Evolutionary conservation across 768 basidiomycete genomes (phyloP).

Genomic region (Russula earlei): DNA sequence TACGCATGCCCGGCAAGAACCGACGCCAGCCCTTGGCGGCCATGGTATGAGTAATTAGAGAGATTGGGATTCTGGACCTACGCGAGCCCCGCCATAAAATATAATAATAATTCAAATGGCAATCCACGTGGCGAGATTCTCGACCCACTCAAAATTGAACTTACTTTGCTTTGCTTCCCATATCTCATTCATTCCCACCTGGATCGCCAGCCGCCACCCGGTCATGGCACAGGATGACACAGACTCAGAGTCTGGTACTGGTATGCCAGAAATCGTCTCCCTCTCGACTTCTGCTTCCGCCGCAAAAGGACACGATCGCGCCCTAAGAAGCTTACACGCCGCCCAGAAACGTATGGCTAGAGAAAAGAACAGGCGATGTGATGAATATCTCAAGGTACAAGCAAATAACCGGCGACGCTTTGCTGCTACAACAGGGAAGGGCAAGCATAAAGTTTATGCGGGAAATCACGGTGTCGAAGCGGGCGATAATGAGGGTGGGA

Average conservation of each 20-base stretch:
- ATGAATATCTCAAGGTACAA: slow-evolving; percentile 18
- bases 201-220: background rate
- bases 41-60: slow-evolving; percentile 2
- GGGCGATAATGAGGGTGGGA: slow-evolving; percentile 3
- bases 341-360: slow-evolving; percentile 10
- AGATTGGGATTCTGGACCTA: background rate
- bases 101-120: background rate
- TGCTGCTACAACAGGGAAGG: background rate
- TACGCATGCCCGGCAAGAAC: slow-evolving; percentile 11
- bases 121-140: slow-evolving; percentile 9
- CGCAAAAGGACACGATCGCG: slow-evolving; percentile 6
- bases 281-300: slow-evolving; percentile 15
- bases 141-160: slow-evolving; percentile 1
- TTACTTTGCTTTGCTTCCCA: background rate
- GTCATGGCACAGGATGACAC: slow-evolving; percentile 4
- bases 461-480: slow-evolving; percentile 2
- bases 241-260: slow-evolving; percentile 16
- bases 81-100: background rate
- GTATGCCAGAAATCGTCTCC: slow-evolving; percentile 12
- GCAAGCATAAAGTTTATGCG: background rate
- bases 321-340: slow-evolving; percentile 4
- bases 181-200: background rate
- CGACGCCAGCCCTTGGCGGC: slow-evolving; percentile 13
- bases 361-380: slow-evolving; percentile 13
- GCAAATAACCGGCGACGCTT: background rate